Evolutionary conservation across 495 filamentous ascomycete genomes (phyloP).

Genomic region (Lichina pygmaea): DNA sequence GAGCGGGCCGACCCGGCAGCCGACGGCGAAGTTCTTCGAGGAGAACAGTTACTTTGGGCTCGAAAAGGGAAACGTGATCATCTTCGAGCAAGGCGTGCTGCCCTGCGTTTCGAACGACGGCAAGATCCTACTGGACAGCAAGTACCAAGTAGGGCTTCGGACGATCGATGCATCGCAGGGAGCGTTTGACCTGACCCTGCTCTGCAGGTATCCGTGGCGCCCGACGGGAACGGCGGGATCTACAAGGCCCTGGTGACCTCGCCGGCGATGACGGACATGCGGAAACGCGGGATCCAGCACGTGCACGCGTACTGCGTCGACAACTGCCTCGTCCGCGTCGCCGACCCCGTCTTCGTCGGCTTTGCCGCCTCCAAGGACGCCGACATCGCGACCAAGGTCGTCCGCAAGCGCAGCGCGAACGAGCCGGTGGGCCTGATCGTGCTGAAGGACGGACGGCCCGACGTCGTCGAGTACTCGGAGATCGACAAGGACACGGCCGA

Average conservation of each 20-base stretch:
- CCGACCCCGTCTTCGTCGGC: conserved; percentile 86
- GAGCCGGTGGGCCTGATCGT: conserved; percentile 92
- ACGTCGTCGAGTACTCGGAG: conserved; percentile 97
- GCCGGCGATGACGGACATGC: conserved; percentile 70
- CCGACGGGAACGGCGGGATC: conserved; percentile 95
- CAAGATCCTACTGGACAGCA: conserved; percentile 83
- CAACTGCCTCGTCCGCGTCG: conserved; percentile 96
- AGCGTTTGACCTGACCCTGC: not conserved
- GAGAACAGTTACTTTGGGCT: conserved; percentile 78
- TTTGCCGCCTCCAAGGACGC: conserved; percentile 74
- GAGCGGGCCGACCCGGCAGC: conserved; percentile 75
- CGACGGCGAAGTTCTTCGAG: conserved; percentile 82
- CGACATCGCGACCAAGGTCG: conserved; percentile 94
- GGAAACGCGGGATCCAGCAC: conserved; percentile 69
- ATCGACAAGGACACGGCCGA: conserved; percentile 72
- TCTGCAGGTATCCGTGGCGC: conserved; percentile 58
- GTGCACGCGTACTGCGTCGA: conserved; percentile 96
- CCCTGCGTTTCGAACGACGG: conserved; percentile 95
- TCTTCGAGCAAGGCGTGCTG: conserved; percentile 93
- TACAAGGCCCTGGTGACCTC: conserved; percentile 75
- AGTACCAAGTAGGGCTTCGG: conserved; percentile 34
- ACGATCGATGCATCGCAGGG: not conserved
- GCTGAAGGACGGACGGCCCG: conserved; percentile 82
- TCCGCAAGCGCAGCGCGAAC: conserved; percentile 89
- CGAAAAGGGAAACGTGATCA: conserved; percentile 53